Percentiles rank a stretch among this genome's conserved stretches.
Evolutionary conservation across 2,329 filamentous ascomycete genomes (phyloP).

Genomic region (Tolypocladium pustulatum): DNA sequence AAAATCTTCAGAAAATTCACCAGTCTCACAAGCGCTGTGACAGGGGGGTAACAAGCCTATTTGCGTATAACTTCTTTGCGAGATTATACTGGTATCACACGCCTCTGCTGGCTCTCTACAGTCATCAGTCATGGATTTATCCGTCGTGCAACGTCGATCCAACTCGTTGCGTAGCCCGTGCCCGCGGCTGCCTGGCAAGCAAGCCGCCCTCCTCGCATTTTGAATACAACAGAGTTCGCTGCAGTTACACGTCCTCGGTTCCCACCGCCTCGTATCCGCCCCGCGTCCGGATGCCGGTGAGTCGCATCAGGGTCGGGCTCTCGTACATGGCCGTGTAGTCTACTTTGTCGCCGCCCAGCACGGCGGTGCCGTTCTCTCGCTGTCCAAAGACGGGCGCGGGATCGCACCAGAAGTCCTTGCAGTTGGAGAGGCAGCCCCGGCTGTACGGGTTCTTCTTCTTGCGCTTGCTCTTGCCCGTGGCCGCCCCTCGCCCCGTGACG

Average conservation of each 20-base stretch:
- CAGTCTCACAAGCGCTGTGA: too few relatives aligned
- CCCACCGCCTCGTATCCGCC: conserved; percentile 55
- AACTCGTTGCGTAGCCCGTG: neutral
- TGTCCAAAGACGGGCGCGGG: conserved; percentile 69
- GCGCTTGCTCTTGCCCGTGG: conserved; percentile 41
- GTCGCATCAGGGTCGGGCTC: conserved; percentile 58
- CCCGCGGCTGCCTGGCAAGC: neutral
- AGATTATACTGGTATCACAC: too few relatives aligned
- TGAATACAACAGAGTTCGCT: neutral
- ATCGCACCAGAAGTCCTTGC: conserved; percentile 94
- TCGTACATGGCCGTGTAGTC: conserved; percentile 91
- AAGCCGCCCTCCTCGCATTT: neutral
- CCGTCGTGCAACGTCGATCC: neutral
- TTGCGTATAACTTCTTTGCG: too few relatives aligned
- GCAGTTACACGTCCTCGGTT: conserved; percentile 35
- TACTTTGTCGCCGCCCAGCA: conserved; percentile 67
- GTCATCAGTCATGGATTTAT: neutral
- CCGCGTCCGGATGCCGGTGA: conserved; percentile 35
- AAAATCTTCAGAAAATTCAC: too few relatives aligned
- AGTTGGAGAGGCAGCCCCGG: conserved; percentile 75
- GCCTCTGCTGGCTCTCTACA: neutral
- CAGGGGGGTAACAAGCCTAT: too few relatives aligned
- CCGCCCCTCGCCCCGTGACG: conserved; percentile 71
- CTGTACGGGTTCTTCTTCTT: conserved; percentile 73
- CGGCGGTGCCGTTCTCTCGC: conserved; percentile 61